A percentile compares a stretch with the other conserved stretches of the same genome.
Evolutionary conservation across 1,284 basidiomycete species (phyloP).

Genomic region (Pterulicium gracile): DNA sequence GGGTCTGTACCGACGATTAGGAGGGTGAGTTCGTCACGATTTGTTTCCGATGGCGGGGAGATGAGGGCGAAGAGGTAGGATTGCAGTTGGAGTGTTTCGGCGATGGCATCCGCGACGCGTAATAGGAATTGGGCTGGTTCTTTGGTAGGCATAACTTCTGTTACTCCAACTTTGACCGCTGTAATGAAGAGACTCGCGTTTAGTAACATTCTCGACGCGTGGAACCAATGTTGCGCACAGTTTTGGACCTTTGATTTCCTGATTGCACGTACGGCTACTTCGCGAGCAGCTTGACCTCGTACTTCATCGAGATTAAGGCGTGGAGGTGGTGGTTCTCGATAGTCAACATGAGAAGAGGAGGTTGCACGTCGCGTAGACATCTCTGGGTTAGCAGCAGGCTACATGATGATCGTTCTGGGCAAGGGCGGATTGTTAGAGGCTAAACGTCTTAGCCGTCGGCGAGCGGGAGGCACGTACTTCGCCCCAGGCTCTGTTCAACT

Average conservation of each 20-base stretch:
- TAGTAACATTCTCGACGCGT: slow-evolving; percentile 4
- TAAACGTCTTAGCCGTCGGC: too few relatives aligned
- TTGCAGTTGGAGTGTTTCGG: slow-evolving; percentile 24
- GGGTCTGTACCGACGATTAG: slow-evolving; percentile 48
- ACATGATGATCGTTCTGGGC: too few relatives aligned
- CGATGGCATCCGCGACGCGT: slow-evolving; percentile 37
- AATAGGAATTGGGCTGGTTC: slow-evolving; percentile 43
- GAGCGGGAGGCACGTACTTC: too few relatives aligned
- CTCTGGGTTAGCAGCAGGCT: too few relatives aligned
- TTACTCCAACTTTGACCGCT: slow-evolving; percentile 44
- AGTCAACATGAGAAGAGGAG: too few relatives aligned
- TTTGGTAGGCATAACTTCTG: slow-evolving; percentile 41
- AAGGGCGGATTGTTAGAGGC: too few relatives aligned
- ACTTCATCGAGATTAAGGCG: slow-evolving; percentile 53
- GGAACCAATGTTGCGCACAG: slow-evolving; percentile 15
- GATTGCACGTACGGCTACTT: slow-evolving; percentile 45
- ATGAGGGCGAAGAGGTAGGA: slow-evolving; percentile 49
- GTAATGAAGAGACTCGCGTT: slow-evolving; percentile 10
- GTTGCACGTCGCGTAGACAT: too few relatives aligned
- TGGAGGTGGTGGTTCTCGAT: too few relatives aligned
- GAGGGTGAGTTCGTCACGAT: slow-evolving; percentile 23
- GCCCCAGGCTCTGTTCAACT: too few relatives aligned
- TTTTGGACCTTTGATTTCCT: slow-evolving; percentile 36
- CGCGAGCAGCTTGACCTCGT: slow-evolving; percentile 47
- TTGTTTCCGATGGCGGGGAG: slow-evolving; percentile 24